These are phyloP conservation scores for Filosporella fistucella DNA, from an alignment of 495 filamentous ascomycete species.

Conservation along the genomic window DNA sequence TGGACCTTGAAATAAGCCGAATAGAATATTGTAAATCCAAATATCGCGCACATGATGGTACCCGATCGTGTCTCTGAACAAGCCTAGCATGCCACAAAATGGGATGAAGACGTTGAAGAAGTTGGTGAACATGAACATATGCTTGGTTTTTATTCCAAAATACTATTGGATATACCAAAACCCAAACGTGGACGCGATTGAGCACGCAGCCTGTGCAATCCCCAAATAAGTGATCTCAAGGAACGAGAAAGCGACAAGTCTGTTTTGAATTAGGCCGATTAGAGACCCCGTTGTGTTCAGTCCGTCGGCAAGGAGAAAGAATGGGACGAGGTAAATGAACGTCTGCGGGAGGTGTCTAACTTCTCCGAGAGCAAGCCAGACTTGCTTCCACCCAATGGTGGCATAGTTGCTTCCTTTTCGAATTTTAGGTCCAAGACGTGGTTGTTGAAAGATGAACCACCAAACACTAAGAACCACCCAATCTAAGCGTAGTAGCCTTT, in stretches of 20 bases:
- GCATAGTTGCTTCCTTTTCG: conserved; percentile 40
- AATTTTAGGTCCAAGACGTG: conserved; percentile 38
- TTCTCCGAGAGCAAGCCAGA: conserved; percentile 39
- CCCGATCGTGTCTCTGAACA: conserved; percentile 41
- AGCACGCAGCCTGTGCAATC: conserved; percentile 39
- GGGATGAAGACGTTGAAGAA: conserved; percentile 45
- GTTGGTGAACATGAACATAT: conserved; percentile 46
- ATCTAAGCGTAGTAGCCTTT: conserved; percentile 22
- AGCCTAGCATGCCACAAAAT: conserved; percentile 46
- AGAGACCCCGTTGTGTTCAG: conserved; percentile 46
- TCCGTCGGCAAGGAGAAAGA: conserved; percentile 45
- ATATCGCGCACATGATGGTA: conserved; percentile 46
- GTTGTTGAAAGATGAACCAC: conserved; percentile 50
- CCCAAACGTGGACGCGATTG: conserved; percentile 40
- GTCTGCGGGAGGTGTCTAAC: conserved; percentile 39
- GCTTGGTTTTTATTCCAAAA: conserved; percentile 42
- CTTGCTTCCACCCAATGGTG: conserved; percentile 44
- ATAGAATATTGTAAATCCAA: conserved; percentile 46
- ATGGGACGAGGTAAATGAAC: conserved; percentile 40
- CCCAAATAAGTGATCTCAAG: conserved; percentile 45
- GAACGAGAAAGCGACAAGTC: conserved; percentile 42
- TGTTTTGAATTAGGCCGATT: conserved; percentile 42
- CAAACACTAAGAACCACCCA: conserved; percentile 45
- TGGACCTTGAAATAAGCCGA: conserved; percentile 45
- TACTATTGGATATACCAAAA: conserved; percentile 49